Conservation (phyloP, 2,329 filamentous ascomycete genomes). For the Penicillium hesseltinei region DNA sequence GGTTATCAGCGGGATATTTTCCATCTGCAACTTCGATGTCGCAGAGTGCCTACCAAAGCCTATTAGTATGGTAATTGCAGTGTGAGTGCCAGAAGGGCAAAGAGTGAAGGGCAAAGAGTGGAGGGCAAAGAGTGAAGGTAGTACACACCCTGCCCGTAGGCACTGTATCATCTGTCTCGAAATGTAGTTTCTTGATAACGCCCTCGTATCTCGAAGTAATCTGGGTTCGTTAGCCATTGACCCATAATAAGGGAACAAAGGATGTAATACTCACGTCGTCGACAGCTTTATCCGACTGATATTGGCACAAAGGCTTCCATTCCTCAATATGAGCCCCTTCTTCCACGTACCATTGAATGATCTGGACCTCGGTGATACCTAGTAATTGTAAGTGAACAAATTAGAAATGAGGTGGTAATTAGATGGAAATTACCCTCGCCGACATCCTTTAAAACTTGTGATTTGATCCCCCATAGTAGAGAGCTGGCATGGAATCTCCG, state of each 20-base stretch:
- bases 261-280: slow-evolving; percentile 49
- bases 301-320: slow-evolving; percentile 96
- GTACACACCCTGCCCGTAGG: slow-evolving; percentile 70
- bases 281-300: slow-evolving; percentile 93
- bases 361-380: slow-evolving; percentile 98
- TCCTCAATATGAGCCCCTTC: slow-evolving; percentile 94
- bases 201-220: slow-evolving; percentile 96
- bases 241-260: background rate
- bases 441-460: slow-evolving; percentile 45
- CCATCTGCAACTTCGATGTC: slow-evolving; percentile 90
- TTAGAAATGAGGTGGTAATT: background rate
- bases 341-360: slow-evolving; percentile 99
- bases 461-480: slow-evolving; percentile 36
- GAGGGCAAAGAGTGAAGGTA: background rate
- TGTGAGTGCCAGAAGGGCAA: accelerated
- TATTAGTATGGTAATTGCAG: slow-evolving; percentile 11
- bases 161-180: slow-evolving; percentile 93
- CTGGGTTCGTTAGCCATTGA: slow-evolving; percentile 52
- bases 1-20: slow-evolving; percentile 60
- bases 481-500: slow-evolving; percentile 38
- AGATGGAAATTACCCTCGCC: slow-evolving; percentile 37
- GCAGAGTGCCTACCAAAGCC: slow-evolving; percentile 65
- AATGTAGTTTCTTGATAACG: slow-evolving; percentile 93
- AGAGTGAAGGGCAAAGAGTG: no score
- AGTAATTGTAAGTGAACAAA: slow-evolving; percentile 19